These are phyloP conservation scores for Botrytis porri DNA, from an alignment of 2,329 filamentous ascomycete species.

Conservation along the genomic window DNA sequence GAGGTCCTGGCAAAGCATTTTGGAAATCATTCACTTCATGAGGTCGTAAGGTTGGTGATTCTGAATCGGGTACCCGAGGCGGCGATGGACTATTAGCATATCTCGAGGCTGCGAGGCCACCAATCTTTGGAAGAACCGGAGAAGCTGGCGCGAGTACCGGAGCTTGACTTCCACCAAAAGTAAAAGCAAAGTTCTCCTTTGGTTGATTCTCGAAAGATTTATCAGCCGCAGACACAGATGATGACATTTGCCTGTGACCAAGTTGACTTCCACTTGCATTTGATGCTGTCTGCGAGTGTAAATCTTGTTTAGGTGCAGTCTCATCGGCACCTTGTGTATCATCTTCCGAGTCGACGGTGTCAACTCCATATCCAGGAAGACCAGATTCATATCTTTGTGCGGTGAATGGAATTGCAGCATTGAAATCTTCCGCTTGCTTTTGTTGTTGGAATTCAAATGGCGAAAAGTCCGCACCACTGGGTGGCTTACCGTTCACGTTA, in stretches of 20 bases:
- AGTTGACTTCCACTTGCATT: constrained; percentile 8
- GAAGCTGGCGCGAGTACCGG: constrained; percentile 16
- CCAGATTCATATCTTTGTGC: constrained; percentile 32
- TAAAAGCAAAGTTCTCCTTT: constrained; percentile 31
- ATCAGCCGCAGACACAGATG: constrained; percentile 68
- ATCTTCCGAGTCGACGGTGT: constrained; percentile 35
- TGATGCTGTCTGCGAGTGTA: constrained; percentile 27
- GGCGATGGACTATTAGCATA: constrained; percentile 35
- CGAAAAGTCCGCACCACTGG: constrained; percentile 52
- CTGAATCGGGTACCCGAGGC: constrained; percentile 24
- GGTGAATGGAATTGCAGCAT: constrained; percentile 35
- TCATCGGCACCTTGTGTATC: constrained; percentile 24
- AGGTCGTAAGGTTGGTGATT: constrained; percentile 22
- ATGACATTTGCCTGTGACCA: constrained; percentile 44
- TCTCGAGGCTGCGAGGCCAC: constrained; percentile 33
- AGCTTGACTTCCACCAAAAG: constrained; percentile 25
- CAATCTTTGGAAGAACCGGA: constrained; percentile 7
- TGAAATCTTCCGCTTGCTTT: constrained; percentile 41
- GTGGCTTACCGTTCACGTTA: constrained; percentile 43
- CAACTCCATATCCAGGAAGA: constrained; percentile 32
- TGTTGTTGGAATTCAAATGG: constrained; percentile 58
- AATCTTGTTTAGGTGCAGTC: not conserved
- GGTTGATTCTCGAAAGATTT: constrained; percentile 56
- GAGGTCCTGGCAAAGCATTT: constrained; percentile 30
- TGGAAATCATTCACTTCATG: constrained; percentile 33